Conservation (phyloP, 148 eudicot species). For the Chenopodium berlandieri region DNA sequence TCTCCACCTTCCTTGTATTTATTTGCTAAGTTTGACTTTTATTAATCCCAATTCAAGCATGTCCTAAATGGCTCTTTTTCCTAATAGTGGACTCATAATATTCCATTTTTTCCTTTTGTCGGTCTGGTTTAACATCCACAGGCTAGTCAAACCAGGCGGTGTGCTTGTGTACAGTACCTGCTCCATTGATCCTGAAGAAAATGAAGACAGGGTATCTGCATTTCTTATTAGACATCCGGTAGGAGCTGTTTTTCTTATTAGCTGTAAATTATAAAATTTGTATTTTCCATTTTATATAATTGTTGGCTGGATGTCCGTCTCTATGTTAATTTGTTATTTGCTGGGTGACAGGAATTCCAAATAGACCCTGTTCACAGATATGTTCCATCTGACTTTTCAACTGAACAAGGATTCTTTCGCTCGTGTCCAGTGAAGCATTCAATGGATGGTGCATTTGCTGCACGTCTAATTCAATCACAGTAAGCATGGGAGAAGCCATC, state of each 20-base stretch:
- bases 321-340: conserved; percentile 13
- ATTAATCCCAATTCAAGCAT: too few species aligned
- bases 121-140: conserved; percentile 21
- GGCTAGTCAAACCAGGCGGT: conserved; percentile 85
- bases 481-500: conserved; percentile 1
- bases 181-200: conserved; percentile 91
- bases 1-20: too few species aligned
- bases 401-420: conserved; percentile 65
- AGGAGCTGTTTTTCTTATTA: conserved; percentile 9
- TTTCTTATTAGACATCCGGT: conserved; percentile 83
- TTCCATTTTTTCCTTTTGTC: neutral
- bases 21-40: too few species aligned
- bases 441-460: conserved; percentile 96
- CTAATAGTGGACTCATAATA: neutral
- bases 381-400: conserved; percentile 56
- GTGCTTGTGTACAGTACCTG: conserved; percentile 91
- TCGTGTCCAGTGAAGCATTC: conserved; percentile 86
- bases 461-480: conserved; percentile 59
- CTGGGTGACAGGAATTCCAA: conserved; percentile 57
- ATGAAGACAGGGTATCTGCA: conserved; percentile 81
- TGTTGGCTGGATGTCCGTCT: neutral
- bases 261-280: neutral
- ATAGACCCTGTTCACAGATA: conserved; percentile 62
- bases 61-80: neutral
- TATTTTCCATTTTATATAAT: neutral